Evolutionary conservation across 805 yeast species (phyloP).

Genomic region (Pichia eremophila): DNA sequence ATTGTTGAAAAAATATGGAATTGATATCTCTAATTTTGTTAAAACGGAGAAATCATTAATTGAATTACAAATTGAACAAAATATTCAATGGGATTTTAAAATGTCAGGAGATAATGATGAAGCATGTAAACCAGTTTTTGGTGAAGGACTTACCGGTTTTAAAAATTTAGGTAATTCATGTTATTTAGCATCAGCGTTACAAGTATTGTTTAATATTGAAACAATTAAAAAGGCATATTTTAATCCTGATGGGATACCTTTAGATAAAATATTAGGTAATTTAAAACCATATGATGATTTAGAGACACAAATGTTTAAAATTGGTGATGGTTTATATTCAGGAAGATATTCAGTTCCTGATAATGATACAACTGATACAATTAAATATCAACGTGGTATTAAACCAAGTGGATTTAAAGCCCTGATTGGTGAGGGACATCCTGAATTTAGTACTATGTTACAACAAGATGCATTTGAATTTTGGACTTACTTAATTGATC

Average conservation of each 20-base stretch:
- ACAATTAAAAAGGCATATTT: constrained; percentile 32
- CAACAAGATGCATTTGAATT: constrained; percentile 97
- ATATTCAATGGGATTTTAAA: constrained; percentile 85
- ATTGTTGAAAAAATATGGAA: constrained; percentile 51
- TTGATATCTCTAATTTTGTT: constrained; percentile 43
- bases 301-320: constrained; percentile 65
- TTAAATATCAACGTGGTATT: constrained; percentile 64
- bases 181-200: constrained; percentile 75
- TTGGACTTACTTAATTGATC: constrained; percentile 55
- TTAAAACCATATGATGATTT: constrained; percentile 55
- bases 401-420: constrained; percentile 69
- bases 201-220: constrained; percentile 47
- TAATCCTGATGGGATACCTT: constrained; percentile 26
- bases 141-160: constrained; percentile 73
- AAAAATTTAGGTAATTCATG: constrained; percentile 91
- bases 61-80: constrained; percentile 88
- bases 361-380: constrained; percentile 29
- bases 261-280: constrained; percentile 24
- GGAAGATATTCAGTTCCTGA: constrained; percentile 66
- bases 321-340: constrained; percentile 69
- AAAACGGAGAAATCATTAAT: constrained; percentile 84
- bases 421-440: constrained; percentile 66
- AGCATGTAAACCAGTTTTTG: constrained; percentile 55
- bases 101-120: constrained; percentile 67
- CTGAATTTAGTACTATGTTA: constrained; percentile 74